phyloP scores from a whole-genome alignment of 108 stramenopile species.

The Asterionellopsis glacialis region DNA sequence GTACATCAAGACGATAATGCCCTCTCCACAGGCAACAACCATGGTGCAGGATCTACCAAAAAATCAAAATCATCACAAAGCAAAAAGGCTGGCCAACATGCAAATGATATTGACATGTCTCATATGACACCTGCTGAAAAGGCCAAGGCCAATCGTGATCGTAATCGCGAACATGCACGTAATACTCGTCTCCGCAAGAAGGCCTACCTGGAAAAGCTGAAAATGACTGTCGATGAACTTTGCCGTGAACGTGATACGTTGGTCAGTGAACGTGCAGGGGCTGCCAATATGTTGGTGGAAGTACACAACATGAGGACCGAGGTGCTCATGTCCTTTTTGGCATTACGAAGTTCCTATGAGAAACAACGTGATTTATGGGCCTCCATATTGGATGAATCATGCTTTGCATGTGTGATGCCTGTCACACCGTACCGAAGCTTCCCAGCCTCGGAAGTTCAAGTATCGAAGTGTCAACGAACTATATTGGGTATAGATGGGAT shows the following conservation, averaged over 20 bases:
- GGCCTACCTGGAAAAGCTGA: conserved; percentile 92
- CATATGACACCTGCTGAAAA: conserved; percentile 57
- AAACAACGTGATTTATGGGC: conserved; percentile 77
- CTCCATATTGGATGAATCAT: conserved; percentile 84
- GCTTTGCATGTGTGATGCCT: conserved; percentile 61
- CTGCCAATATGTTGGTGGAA: conserved; percentile 72
- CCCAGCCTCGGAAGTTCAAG: conserved; percentile 58
- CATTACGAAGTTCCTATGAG: conserved; percentile 64
- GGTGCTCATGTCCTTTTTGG: conserved; percentile 79
- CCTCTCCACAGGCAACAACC: too few relatives aligned
- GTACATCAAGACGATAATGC: too few relatives aligned
- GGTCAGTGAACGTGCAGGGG: conserved; percentile 60
- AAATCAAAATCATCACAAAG: not conserved
- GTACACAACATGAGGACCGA: conserved; percentile 82
- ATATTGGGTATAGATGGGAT: conserved; percentile 92
- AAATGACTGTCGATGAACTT: conserved; percentile 86
- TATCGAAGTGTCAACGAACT: conserved; percentile 78
- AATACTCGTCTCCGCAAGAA: conserved; percentile 92
- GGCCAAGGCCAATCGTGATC: conserved; percentile 73
- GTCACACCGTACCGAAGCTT: conserved; percentile 81
- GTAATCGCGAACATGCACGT: conserved; percentile 92
- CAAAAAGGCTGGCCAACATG: conserved; percentile 4
- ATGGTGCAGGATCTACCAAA: too few relatives aligned
- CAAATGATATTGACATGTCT: conserved; percentile 25
- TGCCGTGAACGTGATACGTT: conserved; percentile 77